Evolutionary conservation across 78 protist genomes (phyloP).

Genomic region (Dictyostelium firmibasis): DNA sequence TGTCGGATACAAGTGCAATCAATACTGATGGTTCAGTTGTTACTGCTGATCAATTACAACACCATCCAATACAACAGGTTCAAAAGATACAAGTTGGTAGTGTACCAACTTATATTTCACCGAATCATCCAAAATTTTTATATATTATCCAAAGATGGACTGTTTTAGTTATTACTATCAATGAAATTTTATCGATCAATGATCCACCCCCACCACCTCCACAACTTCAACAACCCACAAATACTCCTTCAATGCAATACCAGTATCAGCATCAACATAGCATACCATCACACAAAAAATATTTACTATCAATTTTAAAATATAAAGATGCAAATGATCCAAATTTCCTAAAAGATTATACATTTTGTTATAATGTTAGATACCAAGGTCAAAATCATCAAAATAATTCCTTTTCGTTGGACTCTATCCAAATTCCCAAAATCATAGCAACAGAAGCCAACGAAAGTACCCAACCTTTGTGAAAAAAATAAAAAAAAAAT

Average conservation of each 20-base stretch:
- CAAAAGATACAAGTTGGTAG: neutral
- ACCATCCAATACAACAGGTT: neutral
- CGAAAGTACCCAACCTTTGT: neutral
- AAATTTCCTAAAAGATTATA: neutral
- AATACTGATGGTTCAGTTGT: neutral
- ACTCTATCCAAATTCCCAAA: neutral
- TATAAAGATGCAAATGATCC: neutral
- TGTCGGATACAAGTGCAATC: neutral
- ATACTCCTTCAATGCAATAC: neutral
- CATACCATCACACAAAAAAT: neutral
- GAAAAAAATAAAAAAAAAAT: neutral
- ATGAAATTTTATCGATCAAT: neutral
- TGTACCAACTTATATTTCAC: neutral
- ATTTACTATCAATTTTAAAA: neutral
- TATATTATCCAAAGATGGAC: conserved; percentile 5
- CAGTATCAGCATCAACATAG: neutral
- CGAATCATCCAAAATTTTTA: neutral
- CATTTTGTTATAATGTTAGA: neutral
- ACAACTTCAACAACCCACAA: neutral
- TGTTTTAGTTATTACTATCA: neutral
- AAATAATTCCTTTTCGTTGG: neutral
- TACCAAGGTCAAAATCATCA: neutral
- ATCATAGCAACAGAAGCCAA: neutral
- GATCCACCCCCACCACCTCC: neutral
- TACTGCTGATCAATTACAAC: neutral